These are phyloP conservation scores for Umbilicaria muhlenbergii DNA, from an alignment of 495 filamentous ascomycete genomes.

Conservation along the genomic window DNA sequence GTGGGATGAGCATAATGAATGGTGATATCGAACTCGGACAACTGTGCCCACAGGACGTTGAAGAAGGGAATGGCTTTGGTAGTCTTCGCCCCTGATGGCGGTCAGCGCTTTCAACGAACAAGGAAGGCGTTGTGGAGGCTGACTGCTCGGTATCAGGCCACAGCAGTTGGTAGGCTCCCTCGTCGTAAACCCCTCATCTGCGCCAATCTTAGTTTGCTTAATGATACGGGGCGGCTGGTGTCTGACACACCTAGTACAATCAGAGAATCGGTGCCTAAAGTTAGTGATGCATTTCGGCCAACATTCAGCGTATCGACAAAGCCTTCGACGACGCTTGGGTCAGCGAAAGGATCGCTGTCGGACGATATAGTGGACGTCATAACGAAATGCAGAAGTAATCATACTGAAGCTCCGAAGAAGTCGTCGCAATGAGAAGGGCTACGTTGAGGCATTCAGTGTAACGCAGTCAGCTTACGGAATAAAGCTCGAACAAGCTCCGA, in stretches of 20 bases:
- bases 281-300: constrained; percentile 43
- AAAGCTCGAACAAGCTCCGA: too few species aligned
- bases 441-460: neutral
- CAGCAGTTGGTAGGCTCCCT: constrained; percentile 25
- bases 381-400: constrained; percentile 6
- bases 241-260: constrained; percentile 40
- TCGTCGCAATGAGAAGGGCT: too few species aligned
- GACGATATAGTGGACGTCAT: constrained; percentile 11
- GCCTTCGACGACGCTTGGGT: constrained; percentile 14
- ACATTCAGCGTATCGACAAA: constrained; percentile 27
- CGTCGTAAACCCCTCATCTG: constrained; percentile 31
- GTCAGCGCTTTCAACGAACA: constrained; percentile 11
- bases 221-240: neutral
- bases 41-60: constrained; percentile 72
- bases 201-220: constrained; percentile 2
- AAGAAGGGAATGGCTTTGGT: constrained; percentile 54
- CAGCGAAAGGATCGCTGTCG: constrained; percentile 23
- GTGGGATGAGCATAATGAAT: constrained; percentile 56
- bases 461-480: neutral
- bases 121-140: neutral
- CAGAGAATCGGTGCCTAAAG: constrained; percentile 46
- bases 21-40: constrained; percentile 40
- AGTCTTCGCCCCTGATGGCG: constrained; percentile 18
- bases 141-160: constrained; percentile 28
- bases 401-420: neutral